These are phyloP conservation scores for Rasamsonia emersonii DNA, from an alignment of 2,329 filamentous ascomycete species.

Conservation along the genomic window DNA sequence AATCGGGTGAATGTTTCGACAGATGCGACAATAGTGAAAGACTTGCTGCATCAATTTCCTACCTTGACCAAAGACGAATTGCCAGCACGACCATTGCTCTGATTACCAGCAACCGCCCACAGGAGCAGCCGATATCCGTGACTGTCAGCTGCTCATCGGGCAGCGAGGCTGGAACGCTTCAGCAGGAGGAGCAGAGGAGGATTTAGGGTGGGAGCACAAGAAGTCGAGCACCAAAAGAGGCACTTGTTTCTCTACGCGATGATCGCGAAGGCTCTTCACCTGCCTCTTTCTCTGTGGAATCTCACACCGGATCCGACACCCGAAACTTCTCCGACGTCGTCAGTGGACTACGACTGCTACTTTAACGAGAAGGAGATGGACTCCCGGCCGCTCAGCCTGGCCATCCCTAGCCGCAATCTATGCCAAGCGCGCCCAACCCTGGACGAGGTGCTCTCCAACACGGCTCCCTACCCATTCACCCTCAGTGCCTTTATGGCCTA, in stretches of 20 bases:
- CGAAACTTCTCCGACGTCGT: constrained; percentile 34
- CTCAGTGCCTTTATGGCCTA: constrained; percentile 92
- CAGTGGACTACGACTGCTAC: constrained; percentile 36
- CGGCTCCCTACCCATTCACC: constrained; percentile 79
- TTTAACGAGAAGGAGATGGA: constrained; percentile 32
- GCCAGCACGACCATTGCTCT: too few species aligned
- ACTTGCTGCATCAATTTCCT: too few species aligned
- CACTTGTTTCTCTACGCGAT: constrained; percentile 27
- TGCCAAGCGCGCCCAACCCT: constrained; percentile 59
- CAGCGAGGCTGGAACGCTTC: too few species aligned
- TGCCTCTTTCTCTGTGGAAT: constrained; percentile 28
- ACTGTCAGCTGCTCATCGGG: too few species aligned
- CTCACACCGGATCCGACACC: constrained; percentile 37
- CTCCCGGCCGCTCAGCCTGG: constrained; percentile 37
- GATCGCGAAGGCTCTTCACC: constrained; percentile 30
- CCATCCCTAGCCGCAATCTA: constrained; percentile 29
- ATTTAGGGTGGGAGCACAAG: constrained; percentile 4
- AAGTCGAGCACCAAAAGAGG: constrained; percentile 1
- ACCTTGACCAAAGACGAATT: too few species aligned
- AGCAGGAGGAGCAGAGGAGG: constrained; percentile 4
- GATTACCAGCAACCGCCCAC: too few species aligned
- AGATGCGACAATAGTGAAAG: too few species aligned
- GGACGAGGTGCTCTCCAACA: constrained; percentile 79
- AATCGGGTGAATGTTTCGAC: too few species aligned
- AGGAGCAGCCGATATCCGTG: too few species aligned